Conservation (phyloP, 2,329 filamentous ascomycete species). For the Fusarium sp. region DNA sequence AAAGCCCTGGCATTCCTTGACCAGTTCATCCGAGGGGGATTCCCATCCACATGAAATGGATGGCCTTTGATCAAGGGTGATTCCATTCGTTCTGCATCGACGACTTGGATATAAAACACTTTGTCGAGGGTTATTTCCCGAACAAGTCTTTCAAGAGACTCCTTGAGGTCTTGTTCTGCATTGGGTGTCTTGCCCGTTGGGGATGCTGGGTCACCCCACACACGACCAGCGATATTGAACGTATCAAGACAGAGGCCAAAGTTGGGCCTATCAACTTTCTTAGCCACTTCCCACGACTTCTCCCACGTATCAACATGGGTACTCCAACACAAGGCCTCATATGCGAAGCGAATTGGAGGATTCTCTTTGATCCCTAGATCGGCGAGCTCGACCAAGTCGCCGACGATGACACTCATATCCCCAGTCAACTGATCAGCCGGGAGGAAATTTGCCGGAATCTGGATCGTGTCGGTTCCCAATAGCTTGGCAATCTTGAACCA, state of each 20-base stretch:
- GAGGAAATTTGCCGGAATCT: conserved; percentile 25
- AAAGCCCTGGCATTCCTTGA: conserved; percentile 17
- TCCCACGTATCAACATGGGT: conserved; percentile 19
- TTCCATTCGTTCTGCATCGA: conserved; percentile 18
- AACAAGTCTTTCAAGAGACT: not conserved
- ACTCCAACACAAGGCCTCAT: conserved; percentile 21
- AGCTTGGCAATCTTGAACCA: conserved; percentile 13
- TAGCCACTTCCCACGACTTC: conserved; percentile 9
- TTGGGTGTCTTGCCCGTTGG: conserved; percentile 13
- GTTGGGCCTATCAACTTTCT: conserved; percentile 14
- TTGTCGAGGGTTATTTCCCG: not conserved
- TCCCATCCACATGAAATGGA: conserved; percentile 15
- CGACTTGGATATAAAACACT: conserved; percentile 16
- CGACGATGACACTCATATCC: conserved; percentile 14
- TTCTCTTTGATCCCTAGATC: conserved; percentile 9
- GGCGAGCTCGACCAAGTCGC: not conserved
- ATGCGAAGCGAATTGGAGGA: conserved; percentile 7
- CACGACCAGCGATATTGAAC: conserved; percentile 12
- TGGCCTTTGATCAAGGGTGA: conserved; percentile 6
- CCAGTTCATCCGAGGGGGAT: conserved; percentile 18
- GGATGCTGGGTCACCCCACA: conserved; percentile 20
- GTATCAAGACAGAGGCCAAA: conserved; percentile 20
- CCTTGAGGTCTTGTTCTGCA: conserved; percentile 18
- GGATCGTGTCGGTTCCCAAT: conserved; percentile 6
- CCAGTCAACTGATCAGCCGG: conserved; percentile 19